A percentile compares a stretch with the other conserved stretches of the same genome.
Evolutionary conservation across 2,329 filamentous ascomycete species (phyloP).

Genomic region (Sarocladiaceae sp.): DNA sequence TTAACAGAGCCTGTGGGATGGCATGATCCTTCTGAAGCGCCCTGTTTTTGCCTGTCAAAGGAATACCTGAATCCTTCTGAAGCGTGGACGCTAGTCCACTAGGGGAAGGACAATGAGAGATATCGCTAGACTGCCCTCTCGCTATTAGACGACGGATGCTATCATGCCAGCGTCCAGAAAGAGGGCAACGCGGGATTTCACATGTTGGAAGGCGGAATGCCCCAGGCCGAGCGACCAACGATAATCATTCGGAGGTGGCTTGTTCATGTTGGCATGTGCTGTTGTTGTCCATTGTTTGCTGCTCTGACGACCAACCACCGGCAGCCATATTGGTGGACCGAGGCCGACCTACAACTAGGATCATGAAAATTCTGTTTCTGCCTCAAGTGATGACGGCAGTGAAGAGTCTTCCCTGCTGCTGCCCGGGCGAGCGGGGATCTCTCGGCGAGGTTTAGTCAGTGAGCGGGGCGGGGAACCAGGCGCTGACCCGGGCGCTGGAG

Average conservation of each 20-base stretch:
- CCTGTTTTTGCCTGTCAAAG: neutral
- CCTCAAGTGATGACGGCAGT: too few species aligned
- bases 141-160: too few species aligned
- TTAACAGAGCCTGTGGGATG: neutral
- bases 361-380: neutral
- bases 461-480: neutral
- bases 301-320: too few species aligned
- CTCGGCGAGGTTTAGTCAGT: neutral
- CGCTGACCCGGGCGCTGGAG: neutral
- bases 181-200: neutral
- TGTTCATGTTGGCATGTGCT: neutral
- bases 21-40: neutral
- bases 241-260: neutral
- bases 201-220: neutral
- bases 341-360: neutral
- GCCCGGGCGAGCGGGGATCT: neutral
- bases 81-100: neutral
- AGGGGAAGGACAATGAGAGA: too few species aligned
- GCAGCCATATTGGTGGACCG: too few species aligned
- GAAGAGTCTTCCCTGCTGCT: slow-evolving; percentile 3
- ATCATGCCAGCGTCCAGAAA: too few species aligned
- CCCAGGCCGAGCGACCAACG: neutral
- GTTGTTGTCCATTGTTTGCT: neutral
- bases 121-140: too few species aligned
- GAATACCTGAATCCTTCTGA: neutral